These are phyloP conservation scores for Citrullus amarus DNA, from an alignment of 306 rosid species.

Conservation along the genomic window DNA sequence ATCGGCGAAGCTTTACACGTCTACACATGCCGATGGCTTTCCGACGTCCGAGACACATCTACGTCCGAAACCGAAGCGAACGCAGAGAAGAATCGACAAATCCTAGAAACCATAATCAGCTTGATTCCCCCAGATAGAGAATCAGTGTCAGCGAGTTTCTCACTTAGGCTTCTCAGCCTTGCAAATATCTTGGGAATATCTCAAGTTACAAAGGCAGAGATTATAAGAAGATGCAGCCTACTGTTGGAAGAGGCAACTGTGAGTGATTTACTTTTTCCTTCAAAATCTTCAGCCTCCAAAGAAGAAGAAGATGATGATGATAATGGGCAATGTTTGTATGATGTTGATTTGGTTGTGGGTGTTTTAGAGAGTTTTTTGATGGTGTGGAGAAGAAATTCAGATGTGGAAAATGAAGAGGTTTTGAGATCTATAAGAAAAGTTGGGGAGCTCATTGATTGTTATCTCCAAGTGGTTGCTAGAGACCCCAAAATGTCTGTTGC, in stretches of 20 bases:
- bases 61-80: conserved; percentile 32
- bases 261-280: conserved; percentile 56
- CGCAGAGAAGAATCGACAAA: conserved; percentile 31
- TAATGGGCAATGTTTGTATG: conserved; percentile 34
- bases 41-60: conserved; percentile 35
- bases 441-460: conserved; percentile 72
- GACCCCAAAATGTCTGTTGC: conserved; percentile 54
- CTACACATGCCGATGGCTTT: conserved; percentile 68
- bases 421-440: conserved; percentile 48
- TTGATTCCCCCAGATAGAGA: conserved; percentile 80
- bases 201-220: conserved; percentile 50
- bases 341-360: conserved; percentile 54
- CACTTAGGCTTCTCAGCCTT: conserved; percentile 52
- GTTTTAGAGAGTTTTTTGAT: conserved; percentile 64
- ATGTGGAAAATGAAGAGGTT: conserved; percentile 31
- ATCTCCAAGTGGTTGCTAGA: conserved; percentile 71
- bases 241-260: conserved; percentile 79
- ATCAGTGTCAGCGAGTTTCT: conserved; percentile 69
- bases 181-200: conserved; percentile 54
- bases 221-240: conserved; percentile 55
- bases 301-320: neutral
- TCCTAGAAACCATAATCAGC: conserved; percentile 62
- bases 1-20: conserved; percentile 96
- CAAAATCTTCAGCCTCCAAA: conserved; percentile 1
- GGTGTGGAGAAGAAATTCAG: conserved; percentile 54